Evolutionary conservation across 352 stramenopile species (phyloP), one percentile per base, ranked within the genome.

Genomic region (Pythium aristosporum): DNA sequence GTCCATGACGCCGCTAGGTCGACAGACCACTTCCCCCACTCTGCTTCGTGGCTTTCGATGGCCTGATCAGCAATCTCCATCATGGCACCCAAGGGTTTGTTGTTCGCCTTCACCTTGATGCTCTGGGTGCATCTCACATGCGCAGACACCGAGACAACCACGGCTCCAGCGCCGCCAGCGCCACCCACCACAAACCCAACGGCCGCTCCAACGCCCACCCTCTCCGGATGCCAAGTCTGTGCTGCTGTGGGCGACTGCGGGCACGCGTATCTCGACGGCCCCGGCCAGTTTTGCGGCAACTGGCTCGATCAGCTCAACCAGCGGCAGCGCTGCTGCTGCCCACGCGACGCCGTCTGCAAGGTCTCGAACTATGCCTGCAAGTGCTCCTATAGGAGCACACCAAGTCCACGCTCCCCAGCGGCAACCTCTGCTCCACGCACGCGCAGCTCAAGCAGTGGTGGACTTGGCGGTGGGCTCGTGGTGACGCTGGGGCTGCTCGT

Each of bases 231-330:
- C 41, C 68, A 79, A 51, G 51, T 67, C 2, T 79, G 68, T 32
- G 61, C 64, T 10, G 28, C 37, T 5, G 53, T 42, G 1, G 57
- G 61, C 5, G 59, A 76, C 30, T 79, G 72, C 49, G 72, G 61
- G 18, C 64, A 59, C n/a, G 72, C 72, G 21, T 79, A 76, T 23
- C 51, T 67, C 21, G 57, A 67, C 25, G 48, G 44, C 6, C 68
- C 72, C 0, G 72, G 72, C 5, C 68, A 79, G 41, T 79, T 57
- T 42, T 79, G 72, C 32, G 65, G 65, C 46, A 46, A 67, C 12
- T 79, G 72, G 72, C 44, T 79, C 18, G 65, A 79, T 32, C 50
- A 63, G n/a, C 23, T 47, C 5, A 69, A 54, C 25, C 51, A 75
- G 34, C 39, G 36, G 15, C 68, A 73, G 56, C 44, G 43, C 6